phyloP scores from a whole-genome alignment of 2,329 filamentous ascomycete species.

The Juglanconis oblonga region DNA sequence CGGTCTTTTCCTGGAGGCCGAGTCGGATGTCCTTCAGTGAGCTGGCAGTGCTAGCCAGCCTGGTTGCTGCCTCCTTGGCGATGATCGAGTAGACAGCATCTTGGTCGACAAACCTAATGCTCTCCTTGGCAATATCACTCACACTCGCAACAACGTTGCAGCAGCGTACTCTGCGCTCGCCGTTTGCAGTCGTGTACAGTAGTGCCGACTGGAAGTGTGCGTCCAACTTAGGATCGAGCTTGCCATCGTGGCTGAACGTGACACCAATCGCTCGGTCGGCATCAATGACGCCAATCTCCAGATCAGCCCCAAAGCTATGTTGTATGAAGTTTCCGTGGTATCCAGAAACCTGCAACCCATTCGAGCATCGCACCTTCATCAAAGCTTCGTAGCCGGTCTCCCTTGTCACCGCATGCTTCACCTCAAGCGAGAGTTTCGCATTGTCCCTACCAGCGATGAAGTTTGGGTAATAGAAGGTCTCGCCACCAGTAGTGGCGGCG shows the following conservation, averaged over 20 bases:
- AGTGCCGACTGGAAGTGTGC: constrained; percentile 96
- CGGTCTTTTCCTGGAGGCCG: constrained; percentile 82
- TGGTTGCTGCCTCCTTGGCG: constrained; percentile 90
- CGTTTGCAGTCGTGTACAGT: constrained; percentile 87
- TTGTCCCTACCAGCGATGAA: constrained; percentile 86
- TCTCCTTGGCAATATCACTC: constrained; percentile 77
- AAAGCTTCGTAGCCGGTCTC: constrained; percentile 94
- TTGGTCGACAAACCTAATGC: constrained; percentile 92
- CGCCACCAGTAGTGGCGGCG: constrained; percentile 84
- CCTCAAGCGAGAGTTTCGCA: constrained; percentile 78
- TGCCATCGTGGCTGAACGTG: constrained; percentile 92
- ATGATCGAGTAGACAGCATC: constrained; percentile 87
- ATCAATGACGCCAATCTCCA: constrained; percentile 90
- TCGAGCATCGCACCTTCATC: constrained; percentile 98
- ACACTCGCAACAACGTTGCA: constrained; percentile 92
- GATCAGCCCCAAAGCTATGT: constrained; percentile 89
- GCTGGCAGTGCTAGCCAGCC: constrained; percentile 67
- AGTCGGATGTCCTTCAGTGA: constrained; percentile 82
- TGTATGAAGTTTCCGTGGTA: constrained; percentile 98
- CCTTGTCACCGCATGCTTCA: constrained; percentile 79
- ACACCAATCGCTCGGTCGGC: constrained; percentile 91
- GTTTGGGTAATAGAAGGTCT: constrained; percentile 96
- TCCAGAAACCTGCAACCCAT: constrained; percentile 86
- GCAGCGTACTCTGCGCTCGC: constrained; percentile 86
- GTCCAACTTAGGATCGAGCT: constrained; percentile 93